Base-by-base conservation (phyloP, 2,329 filamentous ascomycete species). In the Phialemonium atrogriseum region DNA sequence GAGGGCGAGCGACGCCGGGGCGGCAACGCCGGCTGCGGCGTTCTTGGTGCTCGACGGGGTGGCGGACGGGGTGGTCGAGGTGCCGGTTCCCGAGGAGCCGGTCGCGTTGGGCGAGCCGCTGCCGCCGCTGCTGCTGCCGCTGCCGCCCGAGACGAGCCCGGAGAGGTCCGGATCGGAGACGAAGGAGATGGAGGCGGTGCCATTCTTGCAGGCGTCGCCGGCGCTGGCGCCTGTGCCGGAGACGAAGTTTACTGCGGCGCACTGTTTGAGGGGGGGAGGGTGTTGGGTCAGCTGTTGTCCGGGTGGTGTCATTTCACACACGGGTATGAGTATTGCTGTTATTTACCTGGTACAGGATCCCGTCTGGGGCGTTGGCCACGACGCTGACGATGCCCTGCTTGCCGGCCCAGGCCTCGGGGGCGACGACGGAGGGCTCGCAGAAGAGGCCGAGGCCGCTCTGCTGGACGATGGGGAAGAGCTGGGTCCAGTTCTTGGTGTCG, bases 161-260 rank as follows among this genome's bases (percentile, higher is more conserved):
- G 44, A 40, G 21, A 64, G 45, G 14, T 35, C 33, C 9, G 41
- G 12, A 39, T 62, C 59, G 7, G 37, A 33, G 7, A 29, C 37
- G 34, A 54, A 60, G 3, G 41, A 39, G 2, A 43, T 51, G 2
- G 45, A 46, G 27, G 47, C 41, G 10, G 52, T 54, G 19, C 39
- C 49, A 43, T 68, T 68, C 21, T 38, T 55, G 51, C 64, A 68
- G 4, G 40, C 38, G 11, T 40, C 40, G 27, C 38, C 31, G 20
- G 14, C 26, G 3, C 34, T n/a, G 5, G 47, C 30, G 20, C 43
- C 50, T 10, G 46, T 47, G 27, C 65, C 65, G 4, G 51, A 45
- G 39, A 77, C 68, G 42, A 77, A 77, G 40, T 67, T 68, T 41
- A 74, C 68, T 20, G 62, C 59, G 24, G 70, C 54, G 45, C 72